phyloP scores from a whole-genome alignment of 495 filamentous ascomycete species.

The Jackrogersella minutella region DNA sequence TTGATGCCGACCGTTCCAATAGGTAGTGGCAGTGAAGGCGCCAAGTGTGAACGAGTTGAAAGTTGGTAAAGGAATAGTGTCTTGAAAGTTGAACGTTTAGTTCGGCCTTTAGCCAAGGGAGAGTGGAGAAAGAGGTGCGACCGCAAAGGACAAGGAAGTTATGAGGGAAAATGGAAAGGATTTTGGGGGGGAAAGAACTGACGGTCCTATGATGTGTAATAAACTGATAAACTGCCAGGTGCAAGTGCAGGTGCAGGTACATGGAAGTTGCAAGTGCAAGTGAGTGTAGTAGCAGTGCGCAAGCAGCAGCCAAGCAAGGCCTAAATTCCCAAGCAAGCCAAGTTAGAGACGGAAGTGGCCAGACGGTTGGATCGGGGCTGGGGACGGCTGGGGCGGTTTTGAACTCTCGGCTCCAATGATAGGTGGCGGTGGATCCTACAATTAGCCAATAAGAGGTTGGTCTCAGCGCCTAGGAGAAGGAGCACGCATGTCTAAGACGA shows the following conservation, averaged over 20 bases:
- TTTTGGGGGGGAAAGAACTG: slow-evolving; percentile 15
- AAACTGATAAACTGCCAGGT: not conserved
- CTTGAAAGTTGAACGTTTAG: slow-evolving; percentile 24
- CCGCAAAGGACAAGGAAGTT: slow-evolving; percentile 21
- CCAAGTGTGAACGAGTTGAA: slow-evolving; percentile 24
- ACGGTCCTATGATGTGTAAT: slow-evolving; percentile 27
- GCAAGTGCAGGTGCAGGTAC: not conserved
- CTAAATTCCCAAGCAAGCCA: slow-evolving; percentile 5
- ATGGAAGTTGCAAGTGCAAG: not conserved
- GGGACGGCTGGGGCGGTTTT: slow-evolving; percentile 31
- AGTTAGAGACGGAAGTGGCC: slow-evolving; percentile 16
- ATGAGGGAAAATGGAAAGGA: slow-evolving; percentile 9
- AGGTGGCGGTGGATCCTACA: slow-evolving; percentile 16
- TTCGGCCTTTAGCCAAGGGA: slow-evolving; percentile 31
- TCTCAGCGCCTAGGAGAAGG: slow-evolving; percentile 18
- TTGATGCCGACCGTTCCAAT: slow-evolving; percentile 20
- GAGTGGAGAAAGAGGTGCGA: slow-evolving; percentile 34
- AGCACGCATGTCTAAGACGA: slow-evolving; percentile 18
- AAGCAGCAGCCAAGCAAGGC: not conserved
- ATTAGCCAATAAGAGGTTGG: slow-evolving; percentile 28
- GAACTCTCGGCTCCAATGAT: slow-evolving; percentile 23
- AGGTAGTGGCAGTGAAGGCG: not conserved
- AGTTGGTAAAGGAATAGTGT: slow-evolving; percentile 33
- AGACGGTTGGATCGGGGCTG: slow-evolving; percentile 29
- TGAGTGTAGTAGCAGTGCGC: no score